A percentile compares a stretch with the other conserved stretches of the same genome.
Conservation (phyloP, 202 grass and related monocot species). For the Schoenoplectus triqueter region DNA sequence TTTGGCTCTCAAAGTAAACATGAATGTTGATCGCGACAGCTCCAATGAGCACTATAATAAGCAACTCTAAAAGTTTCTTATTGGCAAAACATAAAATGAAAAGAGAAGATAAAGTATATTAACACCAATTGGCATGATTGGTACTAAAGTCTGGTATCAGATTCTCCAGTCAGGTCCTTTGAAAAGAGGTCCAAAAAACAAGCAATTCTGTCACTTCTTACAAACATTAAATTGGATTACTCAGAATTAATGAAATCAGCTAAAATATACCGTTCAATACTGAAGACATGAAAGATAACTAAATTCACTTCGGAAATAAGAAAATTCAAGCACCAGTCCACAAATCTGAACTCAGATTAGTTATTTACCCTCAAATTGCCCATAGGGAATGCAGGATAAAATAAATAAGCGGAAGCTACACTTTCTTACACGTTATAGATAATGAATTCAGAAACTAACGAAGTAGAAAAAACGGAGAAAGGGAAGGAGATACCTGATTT, state of each 20-base stretch:
- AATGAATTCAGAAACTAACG: not conserved
- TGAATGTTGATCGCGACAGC: not conserved
- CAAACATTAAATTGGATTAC: not conserved
- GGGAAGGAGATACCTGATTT: constrained; percentile 39
- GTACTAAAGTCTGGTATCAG: not conserved
- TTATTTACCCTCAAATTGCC: not conserved
- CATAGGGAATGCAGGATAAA: not conserved
- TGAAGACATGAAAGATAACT: not conserved
- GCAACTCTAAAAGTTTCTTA: not conserved
- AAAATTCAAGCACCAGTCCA: not conserved
- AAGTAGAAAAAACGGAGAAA: not conserved
- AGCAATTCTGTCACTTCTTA: not conserved
- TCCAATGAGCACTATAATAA: constrained; percentile 8
- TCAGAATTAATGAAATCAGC: not conserved
- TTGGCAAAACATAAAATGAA: not conserved
- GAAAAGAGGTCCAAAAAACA: not conserved
- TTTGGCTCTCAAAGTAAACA: not conserved
- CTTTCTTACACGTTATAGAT: not conserved
- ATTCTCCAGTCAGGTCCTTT: not conserved
- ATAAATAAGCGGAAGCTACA: not conserved
- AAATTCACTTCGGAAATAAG: not conserved
- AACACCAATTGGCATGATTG: not conserved
- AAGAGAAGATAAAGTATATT: not conserved
- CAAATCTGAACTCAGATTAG: not conserved
- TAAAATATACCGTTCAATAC: not conserved